phyloP scores from a whole-genome alignment of 2,329 filamentous ascomycete genomes.

The Rhynchosporium agropyri region DNA sequence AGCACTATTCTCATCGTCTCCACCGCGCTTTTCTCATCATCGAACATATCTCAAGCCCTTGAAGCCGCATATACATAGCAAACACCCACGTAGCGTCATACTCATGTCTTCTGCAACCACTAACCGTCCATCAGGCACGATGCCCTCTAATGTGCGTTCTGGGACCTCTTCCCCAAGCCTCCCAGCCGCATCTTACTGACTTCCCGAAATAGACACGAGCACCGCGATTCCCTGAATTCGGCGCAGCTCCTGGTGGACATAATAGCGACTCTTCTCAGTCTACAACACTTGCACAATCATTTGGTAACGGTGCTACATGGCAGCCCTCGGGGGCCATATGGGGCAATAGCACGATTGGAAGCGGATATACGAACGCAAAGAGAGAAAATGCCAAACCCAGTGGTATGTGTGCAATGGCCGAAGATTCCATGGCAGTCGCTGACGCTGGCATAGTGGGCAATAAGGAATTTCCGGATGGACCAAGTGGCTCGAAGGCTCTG shows the following conservation, averaged over 20 bases:
- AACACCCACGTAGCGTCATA: slow-evolving; percentile 39
- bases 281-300: slow-evolving; percentile 47
- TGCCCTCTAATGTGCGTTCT: slow-evolving; percentile 47
- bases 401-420: slow-evolving; percentile 47
- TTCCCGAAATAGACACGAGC: slow-evolving; percentile 35
- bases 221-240: slow-evolving; percentile 47
- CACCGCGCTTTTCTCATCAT: slow-evolving; percentile 27
- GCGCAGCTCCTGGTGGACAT: slow-evolving; percentile 38
- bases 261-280: slow-evolving; percentile 44
- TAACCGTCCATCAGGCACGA: slow-evolving; percentile 42
- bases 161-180: slow-evolving; percentile 32
- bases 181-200: slow-evolving; percentile 34
- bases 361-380: slow-evolving; percentile 50
- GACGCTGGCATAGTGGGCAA: slow-evolving; percentile 40
- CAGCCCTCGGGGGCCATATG: slow-evolving; percentile 52
- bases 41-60: slow-evolving; percentile 31
- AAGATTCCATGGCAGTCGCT: slow-evolving; percentile 30
- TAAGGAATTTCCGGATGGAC: slow-evolving; percentile 51
- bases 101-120: slow-evolving; percentile 42
- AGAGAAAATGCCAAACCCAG: slow-evolving; percentile 50
- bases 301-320: slow-evolving; percentile 46
- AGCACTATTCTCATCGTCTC: slow-evolving; percentile 33
- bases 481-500: slow-evolving; percentile 70
- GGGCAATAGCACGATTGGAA: slow-evolving; percentile 50
- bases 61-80: slow-evolving; percentile 26